Evolutionary conservation across 768 basidiomycete genomes (phyloP).

Genomic region (Clitopilus hobsonii): DNA sequence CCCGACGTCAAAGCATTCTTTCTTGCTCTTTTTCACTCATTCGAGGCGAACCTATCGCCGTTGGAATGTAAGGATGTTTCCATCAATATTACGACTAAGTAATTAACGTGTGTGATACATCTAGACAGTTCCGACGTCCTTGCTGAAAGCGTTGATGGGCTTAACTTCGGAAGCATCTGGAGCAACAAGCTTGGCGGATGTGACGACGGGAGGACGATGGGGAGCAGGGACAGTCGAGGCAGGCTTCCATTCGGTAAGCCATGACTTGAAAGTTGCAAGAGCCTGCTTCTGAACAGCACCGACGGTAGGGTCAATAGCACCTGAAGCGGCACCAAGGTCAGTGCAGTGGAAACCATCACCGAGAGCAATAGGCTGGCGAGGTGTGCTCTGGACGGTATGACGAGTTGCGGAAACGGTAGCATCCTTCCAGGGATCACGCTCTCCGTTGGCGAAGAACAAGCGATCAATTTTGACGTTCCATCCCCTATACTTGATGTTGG

Average conservation of each 20-base stretch:
- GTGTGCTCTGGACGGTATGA: conserved; percentile 39
- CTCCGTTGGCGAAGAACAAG: conserved; percentile 68
- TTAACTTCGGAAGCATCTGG: conserved; percentile 13
- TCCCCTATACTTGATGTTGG: conserved; percentile 50
- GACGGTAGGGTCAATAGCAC: conserved; percentile 45
- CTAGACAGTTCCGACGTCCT: conserved; percentile 18
- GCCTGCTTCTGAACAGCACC: conserved; percentile 48
- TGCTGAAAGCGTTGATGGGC: conserved; percentile 32
- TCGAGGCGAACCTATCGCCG: too few species aligned
- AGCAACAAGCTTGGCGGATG: background rate
- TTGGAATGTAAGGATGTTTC: too few species aligned
- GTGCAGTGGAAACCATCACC: conserved; percentile 68
- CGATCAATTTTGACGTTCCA: conserved; percentile 57
- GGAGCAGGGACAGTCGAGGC: conserved; percentile 9
- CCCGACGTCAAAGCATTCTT: too few species aligned
- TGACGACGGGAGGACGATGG: background rate
- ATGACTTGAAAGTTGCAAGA: conserved; percentile 47
- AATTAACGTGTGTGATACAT: background rate
- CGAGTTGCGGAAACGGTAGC: conserved; percentile 60
- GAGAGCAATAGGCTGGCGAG: conserved; percentile 50
- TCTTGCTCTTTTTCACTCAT: too few species aligned
- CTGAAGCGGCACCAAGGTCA: conserved; percentile 42
- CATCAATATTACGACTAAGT: background rate
- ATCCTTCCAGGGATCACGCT: conserved; percentile 70
- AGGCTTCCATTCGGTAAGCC: conserved; percentile 45